These are phyloP conservation scores for Penicillium italicum DNA, from an alignment of 2,329 filamentous ascomycete species.

Conservation along the genomic window DNA sequence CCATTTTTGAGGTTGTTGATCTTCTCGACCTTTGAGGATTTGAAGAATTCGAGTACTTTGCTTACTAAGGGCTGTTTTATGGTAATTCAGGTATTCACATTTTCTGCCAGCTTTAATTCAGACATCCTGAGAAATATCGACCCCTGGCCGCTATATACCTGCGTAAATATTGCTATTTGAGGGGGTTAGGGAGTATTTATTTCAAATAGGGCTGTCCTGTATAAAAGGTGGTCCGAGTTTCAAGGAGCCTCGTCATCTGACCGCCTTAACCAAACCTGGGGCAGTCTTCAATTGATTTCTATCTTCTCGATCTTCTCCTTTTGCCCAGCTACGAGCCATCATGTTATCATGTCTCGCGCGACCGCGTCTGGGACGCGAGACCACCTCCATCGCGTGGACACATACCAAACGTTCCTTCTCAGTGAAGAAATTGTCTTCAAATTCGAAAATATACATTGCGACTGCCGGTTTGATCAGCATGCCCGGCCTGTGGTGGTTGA, in stretches of 20 bases:
- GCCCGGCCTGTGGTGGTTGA: constrained; percentile 21
- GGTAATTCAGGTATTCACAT: no score
- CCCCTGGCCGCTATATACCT: no score
- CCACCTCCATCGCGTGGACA: constrained; percentile 5
- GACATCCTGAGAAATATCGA: no score
- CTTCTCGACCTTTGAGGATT: no score
- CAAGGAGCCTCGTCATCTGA: background rate
- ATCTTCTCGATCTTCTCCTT: background rate
- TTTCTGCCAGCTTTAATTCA: no score
- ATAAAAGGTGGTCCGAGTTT: no score
- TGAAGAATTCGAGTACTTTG: no score
- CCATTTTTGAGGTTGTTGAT: no score
- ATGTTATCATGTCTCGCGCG: constrained; percentile 1
- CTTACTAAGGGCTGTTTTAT: no score
- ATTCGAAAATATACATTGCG: constrained; percentile 8
- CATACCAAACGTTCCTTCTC: constrained; percentile 11
- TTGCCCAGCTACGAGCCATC: background rate
- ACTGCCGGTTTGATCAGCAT: constrained; percentile 13
- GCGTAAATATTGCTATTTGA: no score
- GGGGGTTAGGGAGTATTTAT: background rate
- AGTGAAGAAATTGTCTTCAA: constrained; percentile 8
- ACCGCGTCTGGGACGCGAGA: constrained; percentile 2
- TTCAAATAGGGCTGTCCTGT: background rate
- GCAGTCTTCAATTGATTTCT: background rate
- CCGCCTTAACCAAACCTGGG: background rate